Percentiles rank a stretch among this genome's conserved stretches.
Evolutionary conservation across 2,329 filamentous ascomycete genomes (phyloP).

Genomic region (Fusarium metavorans): DNA sequence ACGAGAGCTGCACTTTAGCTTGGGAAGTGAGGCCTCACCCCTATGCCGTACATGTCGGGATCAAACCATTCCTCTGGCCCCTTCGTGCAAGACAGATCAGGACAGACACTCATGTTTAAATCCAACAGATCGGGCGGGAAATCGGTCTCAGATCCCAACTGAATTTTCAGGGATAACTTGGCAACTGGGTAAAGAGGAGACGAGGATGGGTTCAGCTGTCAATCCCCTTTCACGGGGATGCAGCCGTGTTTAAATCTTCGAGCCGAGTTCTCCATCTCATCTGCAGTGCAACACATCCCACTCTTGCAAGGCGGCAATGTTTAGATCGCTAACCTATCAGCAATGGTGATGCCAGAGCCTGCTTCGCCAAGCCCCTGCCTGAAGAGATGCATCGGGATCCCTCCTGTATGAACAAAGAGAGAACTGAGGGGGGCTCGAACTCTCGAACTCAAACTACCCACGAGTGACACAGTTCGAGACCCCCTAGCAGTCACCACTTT

Average conservation of each 20-base stretch:
- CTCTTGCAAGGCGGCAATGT: background rate
- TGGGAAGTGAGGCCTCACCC: background rate
- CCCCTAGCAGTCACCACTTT: background rate
- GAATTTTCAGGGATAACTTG: too few relatives aligned
- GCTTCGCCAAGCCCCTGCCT: background rate
- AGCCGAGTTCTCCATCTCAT: background rate
- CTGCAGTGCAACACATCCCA: background rate
- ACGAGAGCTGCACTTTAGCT: too few relatives aligned
- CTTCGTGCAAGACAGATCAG: too few relatives aligned
- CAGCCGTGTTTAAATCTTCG: background rate
- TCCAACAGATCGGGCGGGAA: too few relatives aligned
- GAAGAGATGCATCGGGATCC: background rate
- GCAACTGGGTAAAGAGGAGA: too few relatives aligned
- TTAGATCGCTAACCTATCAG: background rate
- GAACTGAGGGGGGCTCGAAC: too few relatives aligned
- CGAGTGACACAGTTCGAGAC: background rate
- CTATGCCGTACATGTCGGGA: slow-evolving; percentile 33
- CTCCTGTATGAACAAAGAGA: too few relatives aligned
- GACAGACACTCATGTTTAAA: too few relatives aligned
- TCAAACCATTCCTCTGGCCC: background rate
- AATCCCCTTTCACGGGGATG: background rate
- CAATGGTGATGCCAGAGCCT: background rate
- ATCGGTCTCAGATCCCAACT: too few relatives aligned
- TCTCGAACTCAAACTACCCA: too few relatives aligned
- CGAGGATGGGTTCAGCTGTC: too few relatives aligned